Evolutionary conservation across 2,329 filamentous ascomycete genomes (phyloP), one percentile per base, ranked within the genome.

Genomic region (Helicocarpus griseus): DNA sequence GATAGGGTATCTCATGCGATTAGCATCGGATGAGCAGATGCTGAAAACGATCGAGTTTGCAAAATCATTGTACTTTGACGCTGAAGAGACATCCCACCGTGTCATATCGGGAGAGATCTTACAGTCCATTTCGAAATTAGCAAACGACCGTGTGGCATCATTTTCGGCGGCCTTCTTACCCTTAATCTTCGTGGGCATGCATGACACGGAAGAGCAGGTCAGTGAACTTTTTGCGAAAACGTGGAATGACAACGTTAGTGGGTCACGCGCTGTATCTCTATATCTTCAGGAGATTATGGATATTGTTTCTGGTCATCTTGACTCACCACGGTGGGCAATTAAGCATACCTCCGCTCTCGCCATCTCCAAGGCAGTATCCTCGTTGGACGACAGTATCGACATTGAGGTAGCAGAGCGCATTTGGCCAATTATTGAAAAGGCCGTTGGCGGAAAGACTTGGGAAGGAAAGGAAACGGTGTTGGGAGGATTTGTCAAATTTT

Each of bases 191-290:
- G 76, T 97, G 26, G 89, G 82, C 2, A 87, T 89, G 61, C 86
- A 95, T 61, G 93, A 98, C 63, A 81, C 80, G 0, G 84, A 95
- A 60, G 83, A 86, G 48, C 85, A 89, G 58, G 87, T 91, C 3
- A 78, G 80, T 51, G 85, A 88, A 57, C 79, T 83, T n/a, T 95
- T 94, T 63, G 76, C 81, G 35, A 86, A 89, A 52, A 88, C 89
- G 0, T 98, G 93, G 93, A 79, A 81, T 46, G 87, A 95, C 59
- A 90, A 95, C 62, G 90, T 94, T 0, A 91, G 90, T 47, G 90
- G 89, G 41, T 82, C 79, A 29, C 82, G 90, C 28, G 85, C 87
- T 0, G 87, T 95, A 4, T 79, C 86, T 44, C 79, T 95, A 1
- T 95, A 95, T 63, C 77, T 95, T 5, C 77, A 77, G 35, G 93